Evolutionary conservation across 108 stramenopile species (phyloP), one percentile per base, ranked within the genome.

Genomic region (Skeletonema grethae): DNA sequence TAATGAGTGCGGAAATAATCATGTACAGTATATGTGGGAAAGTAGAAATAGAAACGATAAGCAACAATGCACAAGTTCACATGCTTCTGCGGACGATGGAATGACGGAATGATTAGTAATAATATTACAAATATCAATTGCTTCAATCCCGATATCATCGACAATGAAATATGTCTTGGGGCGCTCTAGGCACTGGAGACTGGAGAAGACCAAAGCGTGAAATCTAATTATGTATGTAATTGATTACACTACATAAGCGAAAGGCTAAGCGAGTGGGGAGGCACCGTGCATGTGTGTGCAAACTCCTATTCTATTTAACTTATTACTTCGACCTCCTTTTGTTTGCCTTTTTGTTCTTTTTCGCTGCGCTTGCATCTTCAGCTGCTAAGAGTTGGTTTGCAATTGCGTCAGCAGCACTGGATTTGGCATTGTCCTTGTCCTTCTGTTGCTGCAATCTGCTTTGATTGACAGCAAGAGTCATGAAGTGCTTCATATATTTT

Each of bases 361-460:
- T 87, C 16, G 74, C 82, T 20, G 73, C 76, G 55, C 63, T 85
- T 38, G 80, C 84, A 15, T 71, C 87, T 69, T 91, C 92, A 29
- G 84, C 89, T 13, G 89, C 90, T 53, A 77, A 79, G 9, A 93
- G 83, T 46, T 88, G 74, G 29, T 73, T 72, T 31, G 91, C 94
- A 30, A 93, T 83, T 0, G 86, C 89, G 46, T 90, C 82, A 16
- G 91, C 94, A 10, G 79, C 86, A 9, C 67, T 84, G 61, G 86
- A 88, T 57, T 87, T 79, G 11, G 77, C 32, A 9, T 63, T 67
- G 25, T 82, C 75, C 62, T 86, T 84, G 28, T 87, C 70, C 36
- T 81, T 72, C 43, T 83, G 73, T 13, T 73, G 79, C 48, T 61
- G 77, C 50, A 67, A 50, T 69, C 66, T 91, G 18, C 85, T 85